Conservation (phyloP, 2,329 filamentous ascomycete genomes). For the Mycogone perniciosa region DNA sequence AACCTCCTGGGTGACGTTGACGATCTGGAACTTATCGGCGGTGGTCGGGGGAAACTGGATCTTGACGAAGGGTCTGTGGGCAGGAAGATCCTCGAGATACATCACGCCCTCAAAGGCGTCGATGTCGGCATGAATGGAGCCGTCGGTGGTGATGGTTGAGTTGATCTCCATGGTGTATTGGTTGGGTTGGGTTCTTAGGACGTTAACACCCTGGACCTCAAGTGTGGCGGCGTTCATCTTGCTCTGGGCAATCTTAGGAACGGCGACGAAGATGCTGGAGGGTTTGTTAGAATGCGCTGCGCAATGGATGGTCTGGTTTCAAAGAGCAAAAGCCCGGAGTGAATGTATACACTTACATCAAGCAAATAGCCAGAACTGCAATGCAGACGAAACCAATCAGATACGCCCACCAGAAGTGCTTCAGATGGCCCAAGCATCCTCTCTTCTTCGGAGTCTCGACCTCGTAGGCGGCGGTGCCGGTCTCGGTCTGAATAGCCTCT, state of each 20-base stretch:
- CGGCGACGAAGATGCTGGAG: slow-evolving; percentile 47
- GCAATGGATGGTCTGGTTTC: background rate
- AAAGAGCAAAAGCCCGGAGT: background rate
- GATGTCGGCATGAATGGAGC: slow-evolving; percentile 45
- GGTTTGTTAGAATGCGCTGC: slow-evolving; percentile 1
- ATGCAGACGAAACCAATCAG: slow-evolving; percentile 45
- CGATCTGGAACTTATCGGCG: slow-evolving; percentile 40
- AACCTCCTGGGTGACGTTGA: slow-evolving; percentile 47
- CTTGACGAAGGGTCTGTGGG: slow-evolving; percentile 43
- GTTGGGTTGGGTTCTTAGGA: slow-evolving; percentile 40
- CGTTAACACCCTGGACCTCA: slow-evolving; percentile 43
- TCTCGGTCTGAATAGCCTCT: slow-evolving; percentile 30
- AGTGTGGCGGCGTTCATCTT: slow-evolving; percentile 50
- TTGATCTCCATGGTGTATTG: slow-evolving; percentile 49
- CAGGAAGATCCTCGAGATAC: slow-evolving; percentile 45
- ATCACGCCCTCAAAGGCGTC: slow-evolving; percentile 46
- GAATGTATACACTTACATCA: slow-evolving; percentile 47
- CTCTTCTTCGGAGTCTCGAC: slow-evolving; percentile 29
- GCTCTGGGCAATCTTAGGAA: slow-evolving; percentile 51
- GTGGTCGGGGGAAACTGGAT: slow-evolving; percentile 48
- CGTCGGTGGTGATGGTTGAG: slow-evolving; percentile 47
- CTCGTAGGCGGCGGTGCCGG: slow-evolving; percentile 15
- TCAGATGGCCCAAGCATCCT: slow-evolving; percentile 41
- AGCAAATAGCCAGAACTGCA: slow-evolving; percentile 48
- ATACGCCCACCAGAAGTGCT: slow-evolving; percentile 56